These are phyloP conservation scores for Termitomyces sp. DNA, from an alignment of 768 basidiomycete genomes.

Conservation along the genomic window DNA sequence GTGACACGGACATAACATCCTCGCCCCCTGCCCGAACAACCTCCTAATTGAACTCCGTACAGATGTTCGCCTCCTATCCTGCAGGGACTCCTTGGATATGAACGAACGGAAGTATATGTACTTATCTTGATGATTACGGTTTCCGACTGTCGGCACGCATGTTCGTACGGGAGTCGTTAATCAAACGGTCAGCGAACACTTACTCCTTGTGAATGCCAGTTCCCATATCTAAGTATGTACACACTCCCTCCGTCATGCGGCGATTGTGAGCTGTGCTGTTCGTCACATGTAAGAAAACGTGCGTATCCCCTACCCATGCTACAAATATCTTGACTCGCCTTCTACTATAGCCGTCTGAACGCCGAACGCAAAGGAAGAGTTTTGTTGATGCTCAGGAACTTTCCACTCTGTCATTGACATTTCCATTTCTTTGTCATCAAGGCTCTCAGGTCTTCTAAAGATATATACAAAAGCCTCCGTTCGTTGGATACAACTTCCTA, in stretches of 20 bases:
- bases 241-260: neutral
- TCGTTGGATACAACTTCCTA: neutral
- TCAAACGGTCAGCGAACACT: neutral
- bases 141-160: neutral
- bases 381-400: neutral
- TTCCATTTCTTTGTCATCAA: neutral
- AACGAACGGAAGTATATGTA: neutral
- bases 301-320: neutral
- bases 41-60: neutral
- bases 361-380: neutral
- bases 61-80: neutral
- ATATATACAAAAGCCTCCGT: neutral
- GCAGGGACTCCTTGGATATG: neutral
- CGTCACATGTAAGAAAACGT: neutral
- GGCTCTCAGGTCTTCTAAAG: neutral
- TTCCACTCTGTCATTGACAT: neutral
- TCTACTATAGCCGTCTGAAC: neutral
- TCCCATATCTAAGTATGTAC: neutral
- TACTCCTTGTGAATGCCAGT: neutral
- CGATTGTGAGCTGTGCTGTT: neutral
- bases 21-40: neutral
- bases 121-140: neutral
- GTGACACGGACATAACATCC: neutral
- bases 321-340: neutral
- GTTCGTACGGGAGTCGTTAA: neutral